These are phyloP conservation scores for Phaeosphaeriaceae sp. DNA, from an alignment of 2,329 filamentous ascomycete species.

Conservation along the genomic window DNA sequence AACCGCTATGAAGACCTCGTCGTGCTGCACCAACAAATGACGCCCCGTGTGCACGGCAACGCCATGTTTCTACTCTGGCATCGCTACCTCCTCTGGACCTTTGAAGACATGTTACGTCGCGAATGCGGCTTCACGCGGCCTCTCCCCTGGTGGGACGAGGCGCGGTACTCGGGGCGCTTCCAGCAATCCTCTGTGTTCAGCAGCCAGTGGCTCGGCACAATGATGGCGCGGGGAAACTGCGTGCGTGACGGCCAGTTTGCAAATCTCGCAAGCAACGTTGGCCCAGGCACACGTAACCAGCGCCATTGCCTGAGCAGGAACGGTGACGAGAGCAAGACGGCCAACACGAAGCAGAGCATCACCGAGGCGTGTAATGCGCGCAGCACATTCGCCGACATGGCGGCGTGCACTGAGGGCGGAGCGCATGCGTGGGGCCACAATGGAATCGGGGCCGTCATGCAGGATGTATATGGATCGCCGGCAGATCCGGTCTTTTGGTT, in stretches of 20 bases:
- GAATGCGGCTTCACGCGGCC: conserved; percentile 52
- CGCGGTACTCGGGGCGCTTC: conserved; percentile 38
- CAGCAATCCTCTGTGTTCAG: conserved; percentile 39
- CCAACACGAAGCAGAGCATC: conserved; percentile 33
- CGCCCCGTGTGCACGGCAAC: conserved; percentile 41
- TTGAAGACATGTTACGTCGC: conserved; percentile 50
- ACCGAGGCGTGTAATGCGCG: conserved; percentile 37
- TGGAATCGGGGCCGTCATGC: conserved; percentile 44
- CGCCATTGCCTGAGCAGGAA: conserved; percentile 42
- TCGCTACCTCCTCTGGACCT: conserved; percentile 51
- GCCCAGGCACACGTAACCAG: conserved; percentile 34
- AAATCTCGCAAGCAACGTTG: conserved; percentile 37
- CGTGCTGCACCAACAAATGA: conserved; percentile 42
- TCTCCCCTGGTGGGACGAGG: conserved; percentile 50
- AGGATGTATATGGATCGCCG: conserved; percentile 41
- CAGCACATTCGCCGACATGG: conserved; percentile 37
- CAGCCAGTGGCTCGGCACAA: conserved; percentile 31
- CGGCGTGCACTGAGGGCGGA: conserved; percentile 34
- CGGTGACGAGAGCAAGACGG: conserved; percentile 29
- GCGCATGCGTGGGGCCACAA: conserved; percentile 46
- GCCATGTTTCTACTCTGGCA: conserved; percentile 53
- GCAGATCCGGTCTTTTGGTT: conserved; percentile 54
- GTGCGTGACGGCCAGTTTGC: conserved; percentile 44
- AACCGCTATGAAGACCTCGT: conserved; percentile 47
- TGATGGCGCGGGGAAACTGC: conserved; percentile 34